phyloP scores from a whole-genome alignment of 176 grass and related monocot species.

The Carex parvula region DNA sequence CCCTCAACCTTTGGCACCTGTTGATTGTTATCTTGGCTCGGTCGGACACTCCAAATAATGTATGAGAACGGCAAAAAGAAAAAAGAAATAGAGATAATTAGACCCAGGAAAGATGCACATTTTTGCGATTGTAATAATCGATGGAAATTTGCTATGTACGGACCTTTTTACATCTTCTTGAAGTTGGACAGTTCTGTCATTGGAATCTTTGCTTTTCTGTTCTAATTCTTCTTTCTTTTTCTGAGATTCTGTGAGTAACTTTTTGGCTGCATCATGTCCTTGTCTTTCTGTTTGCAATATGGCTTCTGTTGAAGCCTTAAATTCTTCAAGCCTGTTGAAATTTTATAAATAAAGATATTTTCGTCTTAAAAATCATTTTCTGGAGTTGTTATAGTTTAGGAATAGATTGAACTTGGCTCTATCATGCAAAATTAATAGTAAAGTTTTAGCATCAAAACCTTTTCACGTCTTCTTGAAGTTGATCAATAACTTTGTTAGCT shows the following conservation, averaged over 20 bases:
- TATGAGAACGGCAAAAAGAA: neutral
- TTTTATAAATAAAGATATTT: conserved; percentile 19
- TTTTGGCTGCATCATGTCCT: conserved; percentile 20
- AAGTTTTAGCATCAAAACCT: conserved; percentile 41
- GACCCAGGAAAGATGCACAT: neutral
- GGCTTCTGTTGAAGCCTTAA: conserved; percentile 43
- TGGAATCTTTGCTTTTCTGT: conserved; percentile 20
- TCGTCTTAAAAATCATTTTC: neutral
- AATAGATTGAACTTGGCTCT: neutral
- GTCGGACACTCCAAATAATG: conserved; percentile 24
- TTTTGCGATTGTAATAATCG: neutral
- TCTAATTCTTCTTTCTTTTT: conserved; percentile 22
- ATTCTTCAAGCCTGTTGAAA: conserved; percentile 71
- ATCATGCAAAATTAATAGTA: neutral
- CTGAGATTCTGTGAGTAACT: conserved; percentile 20
- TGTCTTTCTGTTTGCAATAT: conserved; percentile 56
- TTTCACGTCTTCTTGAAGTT: conserved; percentile 55
- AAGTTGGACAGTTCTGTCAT: neutral
- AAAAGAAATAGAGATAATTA: conserved; percentile 27
- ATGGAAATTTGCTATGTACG: neutral
- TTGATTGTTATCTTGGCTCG: conserved; percentile 17
- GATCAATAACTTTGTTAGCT: conserved; percentile 50
- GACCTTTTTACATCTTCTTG: conserved; percentile 20
- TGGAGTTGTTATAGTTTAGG: too few relatives aligned
- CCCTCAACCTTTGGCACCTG: conserved; percentile 25